A percentile compares a stretch with the other conserved stretches of the same genome.
These are phyloP conservation scores for Pseudogymnoascus sp. DNA, from an alignment of 2,329 filamentous ascomycete species.

Conservation along the genomic window DNA sequence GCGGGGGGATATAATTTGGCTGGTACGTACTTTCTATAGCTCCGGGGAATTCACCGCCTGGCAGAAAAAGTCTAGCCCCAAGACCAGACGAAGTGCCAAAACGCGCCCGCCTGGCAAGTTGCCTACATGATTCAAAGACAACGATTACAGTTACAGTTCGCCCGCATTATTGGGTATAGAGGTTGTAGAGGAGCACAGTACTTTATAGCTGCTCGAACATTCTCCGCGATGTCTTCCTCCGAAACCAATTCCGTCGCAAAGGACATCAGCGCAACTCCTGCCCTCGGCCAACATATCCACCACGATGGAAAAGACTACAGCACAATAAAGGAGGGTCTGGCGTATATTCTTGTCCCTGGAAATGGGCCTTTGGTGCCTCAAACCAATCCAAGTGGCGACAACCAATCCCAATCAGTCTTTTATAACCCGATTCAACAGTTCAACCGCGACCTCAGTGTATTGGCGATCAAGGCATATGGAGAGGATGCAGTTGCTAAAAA, in stretches of 20 bases:
- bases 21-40: not conserved
- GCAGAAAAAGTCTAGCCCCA: conserved; percentile 9
- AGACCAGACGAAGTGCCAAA: not conserved
- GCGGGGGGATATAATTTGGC: not conserved
- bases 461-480: conserved; percentile 84
- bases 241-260: not conserved
- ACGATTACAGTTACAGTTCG: not conserved
- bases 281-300: conserved; percentile 23
- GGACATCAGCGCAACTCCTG: conserved; percentile 25
- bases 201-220: not conserved
- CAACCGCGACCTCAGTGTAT: conserved; percentile 88
- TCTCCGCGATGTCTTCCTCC: not conserved
- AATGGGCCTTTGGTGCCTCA: conserved; percentile 39
- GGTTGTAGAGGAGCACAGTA: not conserved
- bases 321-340: conserved; percentile 58
- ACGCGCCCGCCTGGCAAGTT: not conserved
- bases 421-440: conserved; percentile 99
- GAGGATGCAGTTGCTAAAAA: conserved; percentile 51
- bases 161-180: not conserved
- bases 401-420: conserved; percentile 72
- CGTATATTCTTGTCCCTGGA: conserved; percentile 56
- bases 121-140: not conserved
- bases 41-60: conserved; percentile 4
- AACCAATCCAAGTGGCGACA: conserved; percentile 39
- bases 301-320: conserved; percentile 47